Conservation (phyloP, 345 rosid genomes). For the Eutrema heterophyllum region DNA sequence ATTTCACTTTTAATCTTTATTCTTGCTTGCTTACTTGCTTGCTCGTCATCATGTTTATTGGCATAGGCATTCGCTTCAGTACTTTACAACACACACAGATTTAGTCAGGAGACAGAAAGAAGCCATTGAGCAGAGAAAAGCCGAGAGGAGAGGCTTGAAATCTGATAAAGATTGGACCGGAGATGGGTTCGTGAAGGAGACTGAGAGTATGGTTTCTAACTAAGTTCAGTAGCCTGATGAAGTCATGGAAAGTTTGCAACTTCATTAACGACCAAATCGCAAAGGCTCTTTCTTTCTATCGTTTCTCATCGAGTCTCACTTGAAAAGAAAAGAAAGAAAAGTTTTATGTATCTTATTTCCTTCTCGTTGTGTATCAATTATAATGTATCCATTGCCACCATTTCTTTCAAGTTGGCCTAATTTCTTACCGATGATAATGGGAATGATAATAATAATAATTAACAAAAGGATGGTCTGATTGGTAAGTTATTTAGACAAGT, state of each 20-base stretch:
- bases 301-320: neutral
- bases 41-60: neutral
- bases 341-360: neutral
- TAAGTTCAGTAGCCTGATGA: slow-evolving; percentile 24
- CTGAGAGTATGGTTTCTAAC: slow-evolving; percentile 96
- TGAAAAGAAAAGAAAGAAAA: neutral
- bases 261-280: neutral
- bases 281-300: neutral
- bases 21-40: neutral
- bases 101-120: slow-evolving; percentile 76
- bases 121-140: slow-evolving; percentile 78
- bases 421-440: neutral
- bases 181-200: slow-evolving; percentile 91
- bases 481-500: too few relatives aligned
- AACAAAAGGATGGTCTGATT: too few relatives aligned
- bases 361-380: neutral
- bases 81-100: slow-evolving; percentile 91
- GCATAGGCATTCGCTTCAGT: slow-evolving; percentile 65
- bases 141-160: slow-evolving; percentile 64
- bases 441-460: too few relatives aligned
- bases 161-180: slow-evolving; percentile 99
- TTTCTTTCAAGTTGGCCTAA: neutral
- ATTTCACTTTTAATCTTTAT: neutral
- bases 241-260: slow-evolving; percentile 14
- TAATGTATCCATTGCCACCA: neutral